phyloP scores from a whole-genome alignment of 139 green algal species.

The Chlamydomonas incerta region DNA sequence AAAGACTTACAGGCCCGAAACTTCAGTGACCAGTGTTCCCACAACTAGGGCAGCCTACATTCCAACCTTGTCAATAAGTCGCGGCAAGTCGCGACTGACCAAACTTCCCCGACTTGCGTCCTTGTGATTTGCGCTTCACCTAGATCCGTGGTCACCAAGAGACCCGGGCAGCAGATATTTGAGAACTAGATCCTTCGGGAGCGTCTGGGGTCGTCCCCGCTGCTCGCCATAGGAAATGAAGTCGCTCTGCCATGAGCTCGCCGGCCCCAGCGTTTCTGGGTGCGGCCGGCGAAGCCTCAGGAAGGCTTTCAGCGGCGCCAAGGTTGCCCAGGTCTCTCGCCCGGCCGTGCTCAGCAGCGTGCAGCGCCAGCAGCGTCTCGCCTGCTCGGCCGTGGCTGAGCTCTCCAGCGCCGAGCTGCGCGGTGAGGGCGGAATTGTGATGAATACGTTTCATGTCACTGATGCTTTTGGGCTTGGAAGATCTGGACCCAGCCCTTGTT shows the following conservation, averaged over 20 bases:
- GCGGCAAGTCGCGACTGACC: too few species aligned
- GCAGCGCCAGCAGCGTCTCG: constrained; percentile 18
- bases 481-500: not conserved
- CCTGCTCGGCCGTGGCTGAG: constrained; percentile 37
- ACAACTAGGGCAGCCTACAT: too few species aligned
- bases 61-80: too few species aligned
- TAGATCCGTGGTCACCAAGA: not conserved
- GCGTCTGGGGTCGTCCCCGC: not conserved
- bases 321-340: not conserved
- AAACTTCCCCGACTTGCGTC: too few species aligned
- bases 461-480: not conserved
- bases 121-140: too few species aligned
- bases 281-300: not conserved
- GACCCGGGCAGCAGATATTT: not conserved
- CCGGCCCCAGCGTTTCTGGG: not conserved
- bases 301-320: constrained; percentile 19
- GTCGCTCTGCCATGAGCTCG: constrained; percentile 4
- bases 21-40: too few species aligned
- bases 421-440: not conserved
- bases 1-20: too few species aligned
- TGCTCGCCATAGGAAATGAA: constrained; percentile 5
- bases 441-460: not conserved
- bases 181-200: not conserved
- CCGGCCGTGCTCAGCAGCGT: not conserved
- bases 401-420: constrained; percentile 49